Base-by-base conservation (phyloP, 495 filamentous ascomycete genomes). In the Aeminium ludgeri region DNA sequence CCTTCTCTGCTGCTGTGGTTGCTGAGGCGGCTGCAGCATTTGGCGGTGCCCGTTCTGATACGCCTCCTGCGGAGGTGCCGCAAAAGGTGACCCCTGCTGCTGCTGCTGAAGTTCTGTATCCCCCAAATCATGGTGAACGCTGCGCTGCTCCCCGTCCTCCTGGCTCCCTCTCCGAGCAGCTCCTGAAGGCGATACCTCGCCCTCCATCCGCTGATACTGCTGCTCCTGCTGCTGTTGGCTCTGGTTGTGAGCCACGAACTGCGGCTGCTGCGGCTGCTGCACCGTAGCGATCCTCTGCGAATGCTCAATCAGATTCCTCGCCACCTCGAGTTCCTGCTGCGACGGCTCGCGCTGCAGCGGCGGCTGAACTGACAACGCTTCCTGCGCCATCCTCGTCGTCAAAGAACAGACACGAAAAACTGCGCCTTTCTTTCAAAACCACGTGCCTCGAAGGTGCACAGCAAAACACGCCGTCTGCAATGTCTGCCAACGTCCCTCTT, bases 321-420 rank as follows among this genome's bases (percentile, higher is more conserved):
- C 48, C n/a, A 47, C 30, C 20, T 51, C 48, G 12, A 51, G 36
- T 13, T 51, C 48, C 44, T 51, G 34, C 38, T 50, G 32, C 6
- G 47, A 50, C 1, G 44, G 48, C 28, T 47, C 36, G 4, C 44
- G 38, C 10, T 40, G 20, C 40, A 42, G 10, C 20, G 6, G 40
- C 31, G 31, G 23, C 23, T 25, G 23, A 8, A 25, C 23, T 8
- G 23, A 8, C 23, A 25, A 25, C 23, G 23, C 23, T 8, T 25
- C 23, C 8, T 25, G 23, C 23, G 23, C 23, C 23, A 25, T 25
- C 4, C 23, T 25, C 23, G 23, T 4, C 4, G 3, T 3, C 23
- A 25, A 3, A 25, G 8, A 25, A 25, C 8, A n/a, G n/a, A n/a
- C n/a, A n/a, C n/a, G n/a, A n/a, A n/a, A n/a, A n/a, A n/a, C n/a